phyloP scores from a whole-genome alignment of 2,329 filamentous ascomycete genomes.

The Cladosporium oxysporum region DNA sequence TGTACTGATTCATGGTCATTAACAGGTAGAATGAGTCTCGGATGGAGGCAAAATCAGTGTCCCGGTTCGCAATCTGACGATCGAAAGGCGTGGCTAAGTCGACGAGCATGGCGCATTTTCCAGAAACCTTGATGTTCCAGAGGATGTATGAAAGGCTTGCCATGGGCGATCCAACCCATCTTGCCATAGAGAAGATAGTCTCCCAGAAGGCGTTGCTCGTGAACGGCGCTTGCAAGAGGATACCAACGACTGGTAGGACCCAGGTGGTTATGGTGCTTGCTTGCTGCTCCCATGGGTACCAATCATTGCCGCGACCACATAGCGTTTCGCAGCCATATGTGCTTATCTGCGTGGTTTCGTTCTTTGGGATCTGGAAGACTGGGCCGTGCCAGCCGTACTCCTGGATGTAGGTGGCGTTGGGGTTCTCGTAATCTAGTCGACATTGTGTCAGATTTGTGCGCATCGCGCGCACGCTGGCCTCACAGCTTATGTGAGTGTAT shows the following conservation, averaged over 20 bases:
- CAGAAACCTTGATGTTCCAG: slow-evolving; percentile 45
- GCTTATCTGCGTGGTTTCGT: slow-evolving; percentile 36
- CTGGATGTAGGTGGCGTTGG: neutral
- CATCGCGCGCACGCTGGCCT: neutral
- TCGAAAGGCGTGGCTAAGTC: slow-evolving; percentile 42
- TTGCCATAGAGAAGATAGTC: slow-evolving; percentile 40
- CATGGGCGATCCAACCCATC: slow-evolving; percentile 44
- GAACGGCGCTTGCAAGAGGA: slow-evolving; percentile 44
- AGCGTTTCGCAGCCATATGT: slow-evolving; percentile 37
- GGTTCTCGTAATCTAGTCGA: slow-evolving; percentile 10
- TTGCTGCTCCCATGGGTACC: slow-evolving; percentile 37
- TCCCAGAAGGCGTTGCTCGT: slow-evolving; percentile 42
- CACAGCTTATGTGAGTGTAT: neutral
- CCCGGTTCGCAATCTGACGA: slow-evolving; percentile 26
- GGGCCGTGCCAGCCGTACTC: slow-evolving; percentile 25
- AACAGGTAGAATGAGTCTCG: slow-evolving; percentile 50
- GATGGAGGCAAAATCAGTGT: slow-evolving; percentile 41
- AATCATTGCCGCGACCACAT: slow-evolving; percentile 37
- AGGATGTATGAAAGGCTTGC: slow-evolving; percentile 41
- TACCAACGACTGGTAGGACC: slow-evolving; percentile 43
- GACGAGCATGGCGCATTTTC: slow-evolving; percentile 43
- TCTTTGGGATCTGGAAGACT: slow-evolving; percentile 25
- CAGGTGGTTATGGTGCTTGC: slow-evolving; percentile 44
- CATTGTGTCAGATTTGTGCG: slow-evolving; percentile 17
- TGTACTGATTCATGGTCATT: slow-evolving; percentile 49